phyloP scores from a whole-genome alignment of 106 monocot genomes.

The Acorus gramineus region DNA sequence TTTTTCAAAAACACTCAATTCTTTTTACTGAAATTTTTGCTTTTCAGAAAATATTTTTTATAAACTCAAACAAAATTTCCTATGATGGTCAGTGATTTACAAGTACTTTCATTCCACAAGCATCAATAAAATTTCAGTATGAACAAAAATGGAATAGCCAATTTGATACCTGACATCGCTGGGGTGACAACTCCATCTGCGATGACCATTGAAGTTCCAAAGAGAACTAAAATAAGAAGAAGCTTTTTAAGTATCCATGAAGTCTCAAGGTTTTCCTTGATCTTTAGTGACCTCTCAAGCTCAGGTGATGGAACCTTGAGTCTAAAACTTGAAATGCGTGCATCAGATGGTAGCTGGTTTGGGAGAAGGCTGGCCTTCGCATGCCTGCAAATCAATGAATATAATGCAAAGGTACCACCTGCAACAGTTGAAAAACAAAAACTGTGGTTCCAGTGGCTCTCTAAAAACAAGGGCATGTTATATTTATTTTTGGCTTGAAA shows the following conservation, averaged over 20 bases:
- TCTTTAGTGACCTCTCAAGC: conserved; percentile 66
- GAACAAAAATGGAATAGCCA: neutral
- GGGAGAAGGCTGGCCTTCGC: conserved; percentile 85
- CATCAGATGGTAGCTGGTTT: conserved; percentile 68
- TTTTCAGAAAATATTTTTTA: neutral
- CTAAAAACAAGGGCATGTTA: too few species aligned
- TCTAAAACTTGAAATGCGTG: conserved; percentile 61
- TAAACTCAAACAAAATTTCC: too few species aligned
- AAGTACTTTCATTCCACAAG: too few species aligned
- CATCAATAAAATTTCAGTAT: too few species aligned
- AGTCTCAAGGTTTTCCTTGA: conserved; percentile 59
- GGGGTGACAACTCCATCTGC: conserved; percentile 90
- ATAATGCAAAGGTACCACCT: conserved; percentile 90
- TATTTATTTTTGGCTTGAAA: neutral
- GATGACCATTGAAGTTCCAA: conserved; percentile 90
- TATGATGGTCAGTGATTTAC: too few species aligned
- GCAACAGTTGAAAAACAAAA: conserved; percentile 11
- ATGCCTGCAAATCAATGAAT: conserved; percentile 90
- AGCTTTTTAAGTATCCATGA: conserved; percentile 53
- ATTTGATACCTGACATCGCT: conserved; percentile 78
- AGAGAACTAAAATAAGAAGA: conserved; percentile 63
- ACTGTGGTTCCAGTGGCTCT: too few species aligned
- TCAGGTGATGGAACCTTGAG: conserved; percentile 74
- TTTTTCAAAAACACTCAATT: too few species aligned
- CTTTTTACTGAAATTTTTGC: too few species aligned